Conservation (phyloP, 1,284 basidiomycete genomes). For the Trametes polyzona region DNA sequence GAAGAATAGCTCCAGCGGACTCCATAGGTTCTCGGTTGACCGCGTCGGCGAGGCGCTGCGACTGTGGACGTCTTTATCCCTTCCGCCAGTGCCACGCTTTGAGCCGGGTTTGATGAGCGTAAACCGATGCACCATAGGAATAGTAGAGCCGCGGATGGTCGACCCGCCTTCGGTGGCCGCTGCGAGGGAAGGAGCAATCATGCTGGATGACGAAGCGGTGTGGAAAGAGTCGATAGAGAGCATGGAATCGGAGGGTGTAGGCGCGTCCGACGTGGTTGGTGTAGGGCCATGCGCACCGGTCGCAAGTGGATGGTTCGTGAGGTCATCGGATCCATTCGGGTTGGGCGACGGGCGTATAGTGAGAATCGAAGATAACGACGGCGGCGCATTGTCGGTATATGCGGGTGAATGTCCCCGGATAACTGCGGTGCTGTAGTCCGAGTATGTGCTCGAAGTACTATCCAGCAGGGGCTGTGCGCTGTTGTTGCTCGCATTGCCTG, state of each 20-base stretch:
- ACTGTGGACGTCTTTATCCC: conserved; percentile 20
- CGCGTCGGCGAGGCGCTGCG: conserved; percentile 37
- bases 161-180: conserved; percentile 76
- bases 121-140: conserved; percentile 78
- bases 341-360: conserved; percentile 65
- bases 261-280: conserved; percentile 13
- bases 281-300: conserved; percentile 32
- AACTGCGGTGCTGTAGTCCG: conserved; percentile 72
- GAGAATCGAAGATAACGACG: conserved; percentile 72
- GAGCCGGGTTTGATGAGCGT: conserved; percentile 79
- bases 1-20: conserved; percentile 78
- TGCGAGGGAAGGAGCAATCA: conserved; percentile 57
- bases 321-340: conserved; percentile 43
- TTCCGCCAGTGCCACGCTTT: conserved; percentile 42
- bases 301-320: conserved; percentile 26
- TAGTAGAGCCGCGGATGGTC: conserved; percentile 51
- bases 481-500: conserved; percentile 42
- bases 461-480: conserved; percentile 64
- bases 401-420: conserved; percentile 51
- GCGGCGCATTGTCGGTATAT: conserved; percentile 46
- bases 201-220: conserved; percentile 56
- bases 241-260: conserved; percentile 45
- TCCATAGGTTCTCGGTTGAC: conserved; percentile 55
- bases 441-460: conserved; percentile 46
- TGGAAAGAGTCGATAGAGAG: conserved; percentile 71